These are phyloP conservation scores for Neurospora hispaniola DNA, from an alignment of 495 filamentous ascomycete species.

Conservation along the genomic window DNA sequence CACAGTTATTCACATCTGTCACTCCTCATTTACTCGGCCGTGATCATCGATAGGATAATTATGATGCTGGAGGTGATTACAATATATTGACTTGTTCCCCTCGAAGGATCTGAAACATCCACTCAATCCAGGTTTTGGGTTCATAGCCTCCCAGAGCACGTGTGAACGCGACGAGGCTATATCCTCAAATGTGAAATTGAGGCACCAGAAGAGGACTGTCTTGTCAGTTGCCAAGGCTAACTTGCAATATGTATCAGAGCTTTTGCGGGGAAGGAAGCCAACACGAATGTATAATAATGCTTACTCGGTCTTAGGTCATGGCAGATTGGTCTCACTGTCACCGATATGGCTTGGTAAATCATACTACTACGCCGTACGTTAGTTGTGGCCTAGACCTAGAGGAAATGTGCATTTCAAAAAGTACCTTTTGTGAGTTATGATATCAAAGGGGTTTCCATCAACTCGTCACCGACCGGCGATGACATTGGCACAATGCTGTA, in stretches of 20 bases:
- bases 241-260: neutral
- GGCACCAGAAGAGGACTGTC: neutral
- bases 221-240: neutral
- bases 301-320: neutral
- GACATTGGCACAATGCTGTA: constrained; percentile 3
- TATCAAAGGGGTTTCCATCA: constrained; percentile 13
- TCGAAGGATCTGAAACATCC: neutral
- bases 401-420: constrained; percentile 11
- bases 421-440: constrained; percentile 23
- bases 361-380: neutral
- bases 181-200: neutral
- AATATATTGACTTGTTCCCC: neutral
- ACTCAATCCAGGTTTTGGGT: neutral
- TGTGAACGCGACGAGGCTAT: neutral
- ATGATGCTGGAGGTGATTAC: neutral
- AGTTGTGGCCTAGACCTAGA: constrained; percentile 3
- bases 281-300: constrained; percentile 3
- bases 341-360: neutral
- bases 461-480: neutral
- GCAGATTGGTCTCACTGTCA: constrained; percentile 10
- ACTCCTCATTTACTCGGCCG: neutral
- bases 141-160: neutral
- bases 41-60: neutral
- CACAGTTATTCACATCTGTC: neutral
- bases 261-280: constrained; percentile 1